Evolutionary conservation across 83 land plant species (phyloP).

Genomic region (Larix sibirica): DNA sequence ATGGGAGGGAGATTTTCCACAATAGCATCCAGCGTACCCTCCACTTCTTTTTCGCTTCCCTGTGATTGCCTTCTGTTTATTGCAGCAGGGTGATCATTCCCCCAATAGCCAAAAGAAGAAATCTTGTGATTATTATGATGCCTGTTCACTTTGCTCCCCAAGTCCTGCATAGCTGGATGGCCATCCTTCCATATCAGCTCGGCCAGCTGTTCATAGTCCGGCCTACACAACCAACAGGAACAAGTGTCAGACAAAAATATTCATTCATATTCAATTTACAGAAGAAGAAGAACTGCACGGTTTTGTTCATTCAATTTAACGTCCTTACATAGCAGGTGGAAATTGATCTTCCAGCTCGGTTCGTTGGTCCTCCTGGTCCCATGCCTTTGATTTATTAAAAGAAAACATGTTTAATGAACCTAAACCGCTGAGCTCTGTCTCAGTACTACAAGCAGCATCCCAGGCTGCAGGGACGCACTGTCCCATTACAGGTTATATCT

Average conservation of each 20-base stretch:
- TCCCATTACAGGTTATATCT: neutral
- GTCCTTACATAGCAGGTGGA: neutral
- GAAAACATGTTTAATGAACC: neutral
- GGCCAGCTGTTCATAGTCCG: conserved; percentile 15
- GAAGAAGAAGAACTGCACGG: neutral
- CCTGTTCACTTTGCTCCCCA: conserved; percentile 22
- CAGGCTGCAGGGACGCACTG: neutral
- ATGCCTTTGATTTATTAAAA: neutral
- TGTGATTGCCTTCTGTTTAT: conserved; percentile 7
- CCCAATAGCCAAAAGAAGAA: neutral
- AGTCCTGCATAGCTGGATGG: conserved; percentile 33
- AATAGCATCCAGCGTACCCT: conserved; percentile 12
- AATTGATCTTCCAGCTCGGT: neutral
- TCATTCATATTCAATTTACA: neutral
- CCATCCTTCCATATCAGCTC: conserved; percentile 46
- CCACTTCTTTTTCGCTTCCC: neutral
- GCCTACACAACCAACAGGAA: neutral
- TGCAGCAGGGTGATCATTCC: conserved; percentile 5
- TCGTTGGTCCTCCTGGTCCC: neutral
- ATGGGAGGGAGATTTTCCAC: neutral
- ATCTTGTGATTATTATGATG: neutral
- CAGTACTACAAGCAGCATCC: neutral
- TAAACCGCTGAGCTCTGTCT: neutral
- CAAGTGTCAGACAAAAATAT: neutral
- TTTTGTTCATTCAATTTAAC: neutral